These are phyloP conservation scores for Apiotrichum porosum DNA, from an alignment of 1,284 basidiomycete species.

Conservation along the genomic window DNA sequence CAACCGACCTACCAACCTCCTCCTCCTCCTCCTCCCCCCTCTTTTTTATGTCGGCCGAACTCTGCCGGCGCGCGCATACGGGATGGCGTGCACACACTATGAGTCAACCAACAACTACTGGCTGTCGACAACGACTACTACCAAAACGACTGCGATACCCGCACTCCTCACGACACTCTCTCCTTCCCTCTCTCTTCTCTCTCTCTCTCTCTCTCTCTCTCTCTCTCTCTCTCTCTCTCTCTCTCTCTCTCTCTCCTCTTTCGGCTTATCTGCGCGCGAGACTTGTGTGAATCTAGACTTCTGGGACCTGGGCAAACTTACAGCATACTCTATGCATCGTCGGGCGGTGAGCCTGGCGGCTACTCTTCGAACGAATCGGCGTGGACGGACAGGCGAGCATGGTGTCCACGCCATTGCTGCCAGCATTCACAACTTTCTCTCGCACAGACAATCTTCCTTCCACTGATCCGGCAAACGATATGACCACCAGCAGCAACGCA, in stretches of 20 bases:
- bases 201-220: not conserved
- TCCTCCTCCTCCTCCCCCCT: not conserved
- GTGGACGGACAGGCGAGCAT: not conserved
- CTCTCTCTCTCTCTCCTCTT: not conserved
- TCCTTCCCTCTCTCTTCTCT: no score
- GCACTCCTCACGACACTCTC: no score
- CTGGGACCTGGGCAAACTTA: conserved; percentile 2
- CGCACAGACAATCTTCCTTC: conserved; percentile 9
- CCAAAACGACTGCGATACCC: no score
- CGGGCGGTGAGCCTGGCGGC: not conserved
- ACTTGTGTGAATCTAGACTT: conserved; percentile 1
- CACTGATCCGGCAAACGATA: no score
- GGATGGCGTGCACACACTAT: no score
- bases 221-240: no score
- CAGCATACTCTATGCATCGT: conserved; percentile 5
- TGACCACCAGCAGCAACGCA: no score
- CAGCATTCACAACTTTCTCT: not conserved
- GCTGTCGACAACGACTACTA: no score
- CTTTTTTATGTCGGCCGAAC: no score
- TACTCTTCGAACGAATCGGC: not conserved
- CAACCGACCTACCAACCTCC: no score
- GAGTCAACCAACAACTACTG: no score
- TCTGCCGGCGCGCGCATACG: no score
- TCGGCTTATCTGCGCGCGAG: not conserved
- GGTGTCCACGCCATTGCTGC: not conserved